A percentile compares a stretch with the other conserved stretches of the same genome.
phyloP scores from a whole-genome alignment of 2,329 filamentous ascomycete genomes.

The Xylariaceae sp. region DNA sequence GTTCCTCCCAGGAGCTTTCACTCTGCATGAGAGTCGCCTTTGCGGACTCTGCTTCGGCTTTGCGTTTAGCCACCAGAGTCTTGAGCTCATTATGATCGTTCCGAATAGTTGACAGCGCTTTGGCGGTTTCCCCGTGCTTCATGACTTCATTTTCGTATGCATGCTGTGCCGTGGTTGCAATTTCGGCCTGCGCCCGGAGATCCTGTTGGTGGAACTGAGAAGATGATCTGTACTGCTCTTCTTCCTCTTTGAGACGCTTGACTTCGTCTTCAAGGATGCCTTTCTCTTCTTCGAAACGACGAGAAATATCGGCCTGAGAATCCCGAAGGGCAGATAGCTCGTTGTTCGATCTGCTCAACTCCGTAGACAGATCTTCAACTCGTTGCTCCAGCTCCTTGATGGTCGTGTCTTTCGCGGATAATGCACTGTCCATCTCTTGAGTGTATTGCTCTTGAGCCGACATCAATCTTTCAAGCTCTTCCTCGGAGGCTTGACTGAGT shows the following conservation, averaged over 20 bases:
- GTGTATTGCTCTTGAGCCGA: constrained; percentile 80
- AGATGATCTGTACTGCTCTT: constrained; percentile 71
- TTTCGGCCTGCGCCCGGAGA: constrained; percentile 86
- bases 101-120: constrained; percentile 72
- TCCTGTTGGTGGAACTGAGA: constrained; percentile 85
- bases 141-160: constrained; percentile 93
- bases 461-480: constrained; percentile 73
- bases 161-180: constrained; percentile 86
- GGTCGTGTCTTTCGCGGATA: constrained; percentile 71
- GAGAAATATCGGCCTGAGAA: constrained; percentile 68
- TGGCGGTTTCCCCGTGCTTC: constrained; percentile 93
- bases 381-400: constrained; percentile 79
- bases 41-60: constrained; percentile 78
- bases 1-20: constrained; percentile 82
- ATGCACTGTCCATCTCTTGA: constrained; percentile 72
- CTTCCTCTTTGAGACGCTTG: constrained; percentile 73
- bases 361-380: constrained; percentile 74
- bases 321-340: constrained; percentile 78
- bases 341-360: constrained; percentile 74
- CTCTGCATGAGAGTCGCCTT: constrained; percentile 73
- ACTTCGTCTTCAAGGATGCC: constrained; percentile 72
- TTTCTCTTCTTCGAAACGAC: constrained; percentile 76
- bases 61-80: constrained; percentile 67
- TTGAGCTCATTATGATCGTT: constrained; percentile 77
- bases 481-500: constrained; percentile 81